A percentile compares a stretch with the other conserved stretches of the same genome.
These are phyloP conservation scores for Acacia concinna DNA, from an alignment of 331 rosid genomes.

Conservation along the genomic window DNA sequence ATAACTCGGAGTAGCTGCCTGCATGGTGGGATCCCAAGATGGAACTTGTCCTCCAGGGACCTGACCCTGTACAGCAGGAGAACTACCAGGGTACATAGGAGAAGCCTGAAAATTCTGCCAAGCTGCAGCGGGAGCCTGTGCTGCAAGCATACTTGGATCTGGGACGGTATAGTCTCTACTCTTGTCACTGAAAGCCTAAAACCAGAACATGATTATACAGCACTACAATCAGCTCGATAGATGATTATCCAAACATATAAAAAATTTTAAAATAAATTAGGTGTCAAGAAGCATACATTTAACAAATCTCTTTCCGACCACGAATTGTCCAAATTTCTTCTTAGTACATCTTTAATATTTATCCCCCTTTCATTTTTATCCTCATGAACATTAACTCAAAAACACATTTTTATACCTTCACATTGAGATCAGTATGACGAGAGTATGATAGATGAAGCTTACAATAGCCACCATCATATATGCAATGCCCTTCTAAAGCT, in stretches of 20 bases:
- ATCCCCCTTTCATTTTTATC: slow-evolving; percentile 40
- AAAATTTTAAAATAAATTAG: slow-evolving; percentile 36
- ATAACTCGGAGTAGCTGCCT: slow-evolving; percentile 52
- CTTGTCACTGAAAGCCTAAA: slow-evolving; percentile 87
- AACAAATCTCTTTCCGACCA: slow-evolving; percentile 60
- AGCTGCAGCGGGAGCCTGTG: slow-evolving; percentile 52
- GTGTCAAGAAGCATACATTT: slow-evolving; percentile 78
- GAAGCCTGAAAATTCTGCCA: slow-evolving; percentile 83
- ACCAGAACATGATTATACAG: background rate
- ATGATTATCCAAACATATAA: slow-evolving; percentile 5
- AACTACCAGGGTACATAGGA: slow-evolving; percentile 52
- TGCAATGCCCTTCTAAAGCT: slow-evolving; percentile 94
- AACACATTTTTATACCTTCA: slow-evolving; percentile 81
- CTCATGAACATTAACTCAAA: slow-evolving; percentile 68
- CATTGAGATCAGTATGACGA: slow-evolving; percentile 99
- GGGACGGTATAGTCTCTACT: slow-evolving; percentile 89
- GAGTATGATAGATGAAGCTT: slow-evolving; percentile 99
- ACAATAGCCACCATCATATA: slow-evolving; percentile 99
- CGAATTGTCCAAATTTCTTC: slow-evolving; percentile 61
- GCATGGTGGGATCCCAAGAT: slow-evolving; percentile 72
- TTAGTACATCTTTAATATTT: slow-evolving; percentile 49
- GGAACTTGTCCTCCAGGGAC: slow-evolving; percentile 64
- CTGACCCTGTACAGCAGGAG: slow-evolving; percentile 53
- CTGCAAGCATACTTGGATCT: slow-evolving; percentile 47
- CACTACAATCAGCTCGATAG: slow-evolving; percentile 25